Percentiles rank a stretch among this genome's conserved stretches.
phyloP scores from a whole-genome alignment of 768 basidiomycete species.

The Serendipita indica region DNA sequence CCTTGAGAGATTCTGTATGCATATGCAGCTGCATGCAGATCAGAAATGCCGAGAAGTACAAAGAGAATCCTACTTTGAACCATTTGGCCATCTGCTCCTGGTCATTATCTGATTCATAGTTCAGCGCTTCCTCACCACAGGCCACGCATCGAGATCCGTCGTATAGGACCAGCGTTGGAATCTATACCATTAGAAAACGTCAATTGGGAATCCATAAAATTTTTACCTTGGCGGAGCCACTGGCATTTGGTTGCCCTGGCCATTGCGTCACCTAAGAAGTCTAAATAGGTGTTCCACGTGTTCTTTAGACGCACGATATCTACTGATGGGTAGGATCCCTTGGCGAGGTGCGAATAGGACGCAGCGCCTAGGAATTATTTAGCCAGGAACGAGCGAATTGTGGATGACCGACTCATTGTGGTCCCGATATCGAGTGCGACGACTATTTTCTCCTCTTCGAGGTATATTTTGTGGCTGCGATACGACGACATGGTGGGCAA shows the following conservation, averaged over 20 bases:
- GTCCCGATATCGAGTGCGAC: slow-evolving; percentile 1
- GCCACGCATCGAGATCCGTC: neutral
- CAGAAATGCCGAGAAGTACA: neutral
- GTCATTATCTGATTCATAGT: neutral
- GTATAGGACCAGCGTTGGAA: neutral
- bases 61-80: neutral
- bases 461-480: neutral
- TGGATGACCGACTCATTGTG: neutral
- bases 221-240: neutral
- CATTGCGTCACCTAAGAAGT: neutral
- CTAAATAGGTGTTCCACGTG: neutral
- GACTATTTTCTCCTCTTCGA: neutral
- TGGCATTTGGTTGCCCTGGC: neutral
- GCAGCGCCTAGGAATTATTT: neutral
- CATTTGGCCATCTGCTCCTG: neutral
- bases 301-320: neutral
- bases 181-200: neutral
- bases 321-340: neutral
- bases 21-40: neutral
- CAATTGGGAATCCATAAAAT: neutral
- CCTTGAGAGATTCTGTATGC: neutral
- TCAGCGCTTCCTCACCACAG: neutral
- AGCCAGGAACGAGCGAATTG: neutral
- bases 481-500: too few species aligned
- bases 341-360: neutral